Evolutionary conservation across 306 rosid genomes (phyloP).

Genomic region (Begonia loranthoides): DNA sequence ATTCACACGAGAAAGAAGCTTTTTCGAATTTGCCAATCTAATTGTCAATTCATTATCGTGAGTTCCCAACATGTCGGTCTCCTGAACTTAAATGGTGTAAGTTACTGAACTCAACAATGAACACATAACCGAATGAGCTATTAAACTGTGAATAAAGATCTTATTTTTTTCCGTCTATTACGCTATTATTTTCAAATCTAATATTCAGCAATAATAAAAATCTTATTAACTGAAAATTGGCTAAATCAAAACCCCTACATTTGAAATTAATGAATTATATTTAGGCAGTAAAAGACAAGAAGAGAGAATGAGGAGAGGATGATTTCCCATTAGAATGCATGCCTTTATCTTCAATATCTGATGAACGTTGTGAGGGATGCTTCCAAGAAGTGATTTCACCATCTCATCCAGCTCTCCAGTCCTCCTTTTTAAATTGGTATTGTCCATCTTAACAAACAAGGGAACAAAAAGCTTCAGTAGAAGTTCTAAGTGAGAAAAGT

Average conservation of each 20-base stretch:
- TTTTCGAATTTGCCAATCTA: conserved; percentile 50
- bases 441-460: conserved; percentile 47
- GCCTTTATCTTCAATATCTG: conserved; percentile 38
- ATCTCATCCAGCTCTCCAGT: conserved; percentile 68
- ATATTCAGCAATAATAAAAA: neutral
- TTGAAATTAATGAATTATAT: too few species aligned
- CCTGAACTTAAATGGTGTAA: too few species aligned
- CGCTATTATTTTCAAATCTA: neutral
- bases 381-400: conserved; percentile 40
- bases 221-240: conserved; percentile 1
- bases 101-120: too few species aligned
- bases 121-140: too few species aligned
- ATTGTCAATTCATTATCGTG: conserved; percentile 31
- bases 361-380: conserved; percentile 18
- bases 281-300: too few species aligned
- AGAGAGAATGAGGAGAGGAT: too few species aligned
- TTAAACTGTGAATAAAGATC: too few species aligned
- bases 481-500: neutral
- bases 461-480: conserved; percentile 11
- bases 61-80: neutral
- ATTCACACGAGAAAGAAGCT: conserved; percentile 42
- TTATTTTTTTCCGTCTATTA: neutral
- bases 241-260: neutral
- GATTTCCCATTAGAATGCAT: neutral
- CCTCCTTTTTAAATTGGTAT: conserved; percentile 50